Conservation (phyloP, 2,329 filamentous ascomycete genomes). For the Xylariaceae sp. region DNA sequence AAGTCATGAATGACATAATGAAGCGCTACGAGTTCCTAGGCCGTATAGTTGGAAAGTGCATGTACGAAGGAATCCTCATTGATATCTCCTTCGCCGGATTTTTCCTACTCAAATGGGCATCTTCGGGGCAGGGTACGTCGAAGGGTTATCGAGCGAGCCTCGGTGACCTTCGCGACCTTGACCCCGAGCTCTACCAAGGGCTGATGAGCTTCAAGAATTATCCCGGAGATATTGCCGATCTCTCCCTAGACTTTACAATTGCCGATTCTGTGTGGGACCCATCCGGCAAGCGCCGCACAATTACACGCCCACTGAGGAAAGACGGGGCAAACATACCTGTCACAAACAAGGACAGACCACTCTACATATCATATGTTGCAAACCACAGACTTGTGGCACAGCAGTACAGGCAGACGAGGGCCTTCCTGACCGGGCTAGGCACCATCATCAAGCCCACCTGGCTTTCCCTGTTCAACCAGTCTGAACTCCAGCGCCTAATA, state of each 20-base stretch:
- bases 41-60: constrained; percentile 88
- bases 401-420: constrained; percentile 73
- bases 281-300: constrained; percentile 50
- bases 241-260: constrained; percentile 85
- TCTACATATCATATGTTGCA: constrained; percentile 93
- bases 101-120: constrained; percentile 92
- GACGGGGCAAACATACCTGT: constrained; percentile 73
- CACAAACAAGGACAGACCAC: constrained; percentile 84
- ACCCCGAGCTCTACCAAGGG: constrained; percentile 85
- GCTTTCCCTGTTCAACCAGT: constrained; percentile 98
- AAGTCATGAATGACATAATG: constrained; percentile 57
- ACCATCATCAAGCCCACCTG: constrained; percentile 87
- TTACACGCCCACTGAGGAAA: constrained; percentile 71
- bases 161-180: constrained; percentile 89
- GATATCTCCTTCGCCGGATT: constrained; percentile 92
- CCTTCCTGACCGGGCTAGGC: constrained; percentile 81
- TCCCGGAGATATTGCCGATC: constrained; percentile 70
- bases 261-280: constrained; percentile 59
- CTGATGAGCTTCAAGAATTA: constrained; percentile 82
- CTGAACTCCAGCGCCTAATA: constrained; percentile 87
- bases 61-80: constrained; percentile 94
- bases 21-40: constrained; percentile 86
- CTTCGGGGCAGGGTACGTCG: constrained; percentile 56
- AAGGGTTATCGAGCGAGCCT: constrained; percentile 82
- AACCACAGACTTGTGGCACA: constrained; percentile 81